phyloP scores from a whole-genome alignment of 495 filamentous ascomycete genomes.

The Chaetomium fimeti region DNA sequence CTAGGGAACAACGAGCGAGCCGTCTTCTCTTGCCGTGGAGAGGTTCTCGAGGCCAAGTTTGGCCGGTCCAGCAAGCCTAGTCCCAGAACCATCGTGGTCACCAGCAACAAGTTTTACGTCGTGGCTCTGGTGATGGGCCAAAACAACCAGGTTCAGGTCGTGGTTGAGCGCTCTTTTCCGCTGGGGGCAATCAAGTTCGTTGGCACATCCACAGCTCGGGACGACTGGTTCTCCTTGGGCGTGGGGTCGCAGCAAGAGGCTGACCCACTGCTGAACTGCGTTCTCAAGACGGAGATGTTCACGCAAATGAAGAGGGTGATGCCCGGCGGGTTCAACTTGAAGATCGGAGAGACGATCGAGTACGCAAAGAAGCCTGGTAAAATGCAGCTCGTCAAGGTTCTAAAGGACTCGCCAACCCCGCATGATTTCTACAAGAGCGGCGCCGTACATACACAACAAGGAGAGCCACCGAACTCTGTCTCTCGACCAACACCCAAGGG shows the following conservation, averaged over 20 bases:
- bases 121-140: slow-evolving; percentile 81
- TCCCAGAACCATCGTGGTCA: slow-evolving; percentile 81
- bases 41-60: slow-evolving; percentile 87
- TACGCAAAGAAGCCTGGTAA: slow-evolving; percentile 99
- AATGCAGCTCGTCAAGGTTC: slow-evolving; percentile 75
- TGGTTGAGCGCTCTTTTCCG: slow-evolving; percentile 75
- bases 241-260: slow-evolving; percentile 85
- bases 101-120: slow-evolving; percentile 80
- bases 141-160: slow-evolving; percentile 74
- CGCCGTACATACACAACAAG: slow-evolving; percentile 79
- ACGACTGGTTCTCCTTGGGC: slow-evolving; percentile 95
- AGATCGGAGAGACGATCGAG: slow-evolving; percentile 80
- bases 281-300: slow-evolving; percentile 97
- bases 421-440: slow-evolving; percentile 92
- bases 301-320: slow-evolving; percentile 76
- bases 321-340: slow-evolving; percentile 75
- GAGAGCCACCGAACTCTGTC: slow-evolving; percentile 78
- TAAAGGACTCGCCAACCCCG: slow-evolving; percentile 76
- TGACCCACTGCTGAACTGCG: slow-evolving; percentile 85
- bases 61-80: slow-evolving; percentile 92
- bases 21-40: slow-evolving; percentile 86
- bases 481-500: slow-evolving; percentile 82
- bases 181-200: slow-evolving; percentile 85
- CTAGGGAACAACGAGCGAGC: slow-evolving; percentile 63
- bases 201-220: slow-evolving; percentile 71